Base-by-base conservation (phyloP, 1,284 basidiomycete genomes). In the Trichosporon sp. region DNA sequence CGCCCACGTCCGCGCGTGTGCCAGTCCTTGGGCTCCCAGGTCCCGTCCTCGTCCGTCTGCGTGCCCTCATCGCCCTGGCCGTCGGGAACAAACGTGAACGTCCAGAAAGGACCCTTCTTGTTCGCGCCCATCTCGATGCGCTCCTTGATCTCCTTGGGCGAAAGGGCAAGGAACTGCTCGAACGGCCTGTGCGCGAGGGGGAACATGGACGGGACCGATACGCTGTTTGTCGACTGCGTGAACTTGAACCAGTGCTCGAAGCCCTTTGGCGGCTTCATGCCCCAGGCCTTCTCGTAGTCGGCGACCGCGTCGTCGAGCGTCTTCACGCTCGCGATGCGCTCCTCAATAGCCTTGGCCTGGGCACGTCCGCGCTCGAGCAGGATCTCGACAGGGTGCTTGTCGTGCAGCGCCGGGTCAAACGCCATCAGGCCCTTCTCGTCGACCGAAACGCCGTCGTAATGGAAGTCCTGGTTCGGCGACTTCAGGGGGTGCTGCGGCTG, bases 161-260 rank as follows among this genome's bases (percentile, higher is more conserved):
- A 71, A 27, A 76, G 66, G 0, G 78, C 73, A 6, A 81, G 74
- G 73, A 74, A 81, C 42, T 78, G 73, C 27, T 76, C 58, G 53
- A 80, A 70, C 7, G 80, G 77, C 29, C 74, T 74, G 69, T 78
- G 77, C 2, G 76, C 75, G 47, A 75, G 65, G 1, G 78, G 76
- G 8, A 78, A 68, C 60, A 80, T 69, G 7, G 76, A 76, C 4
- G 79, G 69, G 0, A 71, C 68, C 0, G 73, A 63, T 3, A 75
- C 68, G 7, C 75, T 71, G 44, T 65, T 62, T 1, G 70, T 62
- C 9, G 53, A 34, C 2, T 73, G 73, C 7, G 78, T 76, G 66
- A 79, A 82, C 13, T 71, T 66, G 69, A 75, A 80, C 81, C 81
- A 82, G 9, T 53, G 23, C 9, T 79, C 77, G 62, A 81, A 81